Evolutionary conservation across 2,329 filamentous ascomycete species (phyloP).

Genomic region (Fusarium humuli): DNA sequence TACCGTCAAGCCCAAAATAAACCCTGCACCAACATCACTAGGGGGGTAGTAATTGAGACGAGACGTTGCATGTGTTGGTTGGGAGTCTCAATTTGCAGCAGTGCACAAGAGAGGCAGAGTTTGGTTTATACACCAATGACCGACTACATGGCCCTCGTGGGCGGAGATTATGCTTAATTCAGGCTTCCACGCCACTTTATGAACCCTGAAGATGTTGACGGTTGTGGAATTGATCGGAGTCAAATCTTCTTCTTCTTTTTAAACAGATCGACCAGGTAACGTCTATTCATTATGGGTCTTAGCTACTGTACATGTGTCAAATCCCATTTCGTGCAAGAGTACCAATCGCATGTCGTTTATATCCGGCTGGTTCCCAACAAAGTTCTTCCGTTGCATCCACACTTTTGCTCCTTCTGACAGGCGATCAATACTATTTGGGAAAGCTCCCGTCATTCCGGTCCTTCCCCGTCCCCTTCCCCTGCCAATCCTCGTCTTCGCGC

Average conservation of each 20-base stretch:
- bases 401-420: background rate
- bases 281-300: background rate
- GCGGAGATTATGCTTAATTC: background rate
- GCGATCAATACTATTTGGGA: background rate
- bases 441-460: background rate
- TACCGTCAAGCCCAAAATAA: background rate
- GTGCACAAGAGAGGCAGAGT: background rate
- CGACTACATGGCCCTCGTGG: no score
- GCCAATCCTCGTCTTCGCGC: constrained; percentile 14
- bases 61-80: constrained; percentile 17
- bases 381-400: background rate
- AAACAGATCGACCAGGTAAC: background rate
- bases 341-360: background rate
- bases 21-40: constrained; percentile 17
- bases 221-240: background rate
- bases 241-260: background rate
- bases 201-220: background rate
- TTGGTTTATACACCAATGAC: constrained; percentile 26
- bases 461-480: background rate
- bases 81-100: background rate
- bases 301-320: background rate
- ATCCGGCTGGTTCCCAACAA: background rate
- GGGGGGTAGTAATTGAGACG: constrained; percentile 7
- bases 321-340: background rate
- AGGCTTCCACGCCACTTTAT: background rate